A percentile compares a stretch with the other conserved stretches of the same genome.
These are phyloP conservation scores for Populus hybrid DNA, from an alignment of 441 rosid genomes.

Conservation along the genomic window DNA sequence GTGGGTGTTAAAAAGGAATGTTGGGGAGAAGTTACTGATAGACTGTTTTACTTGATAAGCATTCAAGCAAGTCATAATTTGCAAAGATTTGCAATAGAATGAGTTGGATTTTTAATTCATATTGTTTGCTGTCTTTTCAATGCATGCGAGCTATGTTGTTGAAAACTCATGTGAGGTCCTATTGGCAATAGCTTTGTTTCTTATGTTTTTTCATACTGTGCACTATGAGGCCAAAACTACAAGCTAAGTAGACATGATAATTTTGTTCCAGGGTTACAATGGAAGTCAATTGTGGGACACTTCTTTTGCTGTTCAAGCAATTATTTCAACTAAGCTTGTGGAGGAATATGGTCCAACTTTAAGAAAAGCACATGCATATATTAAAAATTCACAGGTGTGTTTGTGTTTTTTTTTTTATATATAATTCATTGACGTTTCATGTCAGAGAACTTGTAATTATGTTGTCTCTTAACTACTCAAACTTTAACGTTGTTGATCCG, in stretches of 20 bases:
- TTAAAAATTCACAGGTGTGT: constrained; percentile 76
- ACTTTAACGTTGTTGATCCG: constrained; percentile 6
- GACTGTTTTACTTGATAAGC: not conserved
- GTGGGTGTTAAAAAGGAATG: not conserved
- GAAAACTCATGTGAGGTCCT: not conserved
- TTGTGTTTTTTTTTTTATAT: constrained; percentile 4
- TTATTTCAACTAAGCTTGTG: constrained; percentile 64
- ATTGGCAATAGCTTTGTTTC: not conserved
- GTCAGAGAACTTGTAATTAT: not conserved
- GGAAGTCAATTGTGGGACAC: constrained; percentile 99
- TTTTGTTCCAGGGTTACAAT: constrained; percentile 73
- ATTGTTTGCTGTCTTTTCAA: not conserved
- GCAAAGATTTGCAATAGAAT: not conserved
- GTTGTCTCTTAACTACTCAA: constrained; percentile 2
- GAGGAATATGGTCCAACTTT: constrained; percentile 67
- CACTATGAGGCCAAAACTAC: not conserved
- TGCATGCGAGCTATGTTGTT: not conserved
- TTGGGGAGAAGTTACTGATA: not conserved
- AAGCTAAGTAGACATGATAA: not conserved
- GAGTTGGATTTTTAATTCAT: not conserved
- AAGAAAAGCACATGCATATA: constrained; percentile 58
- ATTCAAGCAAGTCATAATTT: not conserved
- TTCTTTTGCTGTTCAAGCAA: constrained; percentile 81
- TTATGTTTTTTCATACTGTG: not conserved
- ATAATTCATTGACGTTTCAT: not conserved